Conservation (phyloP, 768 basidiomycete species). For the Amanita rubescens region DNA sequence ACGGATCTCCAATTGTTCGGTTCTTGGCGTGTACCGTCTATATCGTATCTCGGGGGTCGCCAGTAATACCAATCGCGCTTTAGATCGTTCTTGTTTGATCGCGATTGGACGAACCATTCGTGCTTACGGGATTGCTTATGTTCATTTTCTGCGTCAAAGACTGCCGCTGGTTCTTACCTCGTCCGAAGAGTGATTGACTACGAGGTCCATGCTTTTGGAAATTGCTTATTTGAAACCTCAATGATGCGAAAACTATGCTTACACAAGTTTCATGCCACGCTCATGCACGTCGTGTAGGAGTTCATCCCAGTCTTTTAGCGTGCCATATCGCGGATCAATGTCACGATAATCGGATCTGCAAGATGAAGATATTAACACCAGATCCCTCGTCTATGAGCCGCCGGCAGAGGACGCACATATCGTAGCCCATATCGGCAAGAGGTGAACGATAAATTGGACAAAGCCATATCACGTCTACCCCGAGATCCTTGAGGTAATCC, state of each 20-base stretch:
- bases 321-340: conserved; percentile 61
- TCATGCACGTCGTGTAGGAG: conserved; percentile 47
- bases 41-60: conserved; percentile 50
- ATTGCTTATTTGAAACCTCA: background rate
- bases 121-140: conserved; percentile 37
- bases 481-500: conserved; percentile 62
- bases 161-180: conserved; percentile 30
- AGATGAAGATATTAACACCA: background rate
- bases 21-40: conserved; percentile 44
- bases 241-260: conserved; percentile 14
- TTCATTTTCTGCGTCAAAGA: background rate
- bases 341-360: conserved; percentile 55
- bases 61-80: conserved; percentile 78
- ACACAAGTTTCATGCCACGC: conserved; percentile 68
- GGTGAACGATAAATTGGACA: conserved; percentile 66
- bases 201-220: conserved; percentile 59
- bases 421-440: conserved; percentile 67
- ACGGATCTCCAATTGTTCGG: conserved; percentile 71
- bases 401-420: conserved; percentile 41
- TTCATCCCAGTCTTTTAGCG: conserved; percentile 51
- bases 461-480: conserved; percentile 64
- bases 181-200: conserved; percentile 67
- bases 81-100: conserved; percentile 38
- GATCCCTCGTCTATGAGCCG: background rate
- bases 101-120: conserved; percentile 61